Evolutionary conservation across 2,329 filamentous ascomycete species (phyloP).

Genomic region (Graphilbum fragrans): DNA sequence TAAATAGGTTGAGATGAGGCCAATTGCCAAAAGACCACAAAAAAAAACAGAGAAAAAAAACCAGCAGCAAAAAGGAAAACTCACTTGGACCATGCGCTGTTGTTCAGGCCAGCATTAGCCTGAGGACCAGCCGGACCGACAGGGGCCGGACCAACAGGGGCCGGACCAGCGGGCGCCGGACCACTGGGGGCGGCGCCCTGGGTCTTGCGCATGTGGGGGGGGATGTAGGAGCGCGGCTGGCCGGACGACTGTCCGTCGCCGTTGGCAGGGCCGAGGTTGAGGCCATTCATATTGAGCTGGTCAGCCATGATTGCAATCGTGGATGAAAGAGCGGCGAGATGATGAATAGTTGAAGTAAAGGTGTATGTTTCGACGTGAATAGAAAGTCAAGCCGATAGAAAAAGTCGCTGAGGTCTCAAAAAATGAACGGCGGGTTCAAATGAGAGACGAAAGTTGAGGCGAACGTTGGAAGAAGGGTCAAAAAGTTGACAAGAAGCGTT

Average conservation of each 20-base stretch:
- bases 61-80: slow-evolving; percentile 16
- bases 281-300: slow-evolving; percentile 70
- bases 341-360: too few species aligned
- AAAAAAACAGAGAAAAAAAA: not conserved
- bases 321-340: not conserved
- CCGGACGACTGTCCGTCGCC: slow-evolving; percentile 16
- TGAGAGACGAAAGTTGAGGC: slow-evolving; percentile 7
- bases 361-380: too few species aligned
- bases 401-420: slow-evolving; percentile 10
- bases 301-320: slow-evolving; percentile 55
- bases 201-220: slow-evolving; percentile 60
- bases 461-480: not conserved
- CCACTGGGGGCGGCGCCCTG: slow-evolving; percentile 13
- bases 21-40: slow-evolving; percentile 6
- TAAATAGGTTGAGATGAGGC: slow-evolving; percentile 1
- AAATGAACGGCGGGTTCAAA: slow-evolving; percentile 9
- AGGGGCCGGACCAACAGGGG: slow-evolving; percentile 1
- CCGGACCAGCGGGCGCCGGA: slow-evolving; percentile 2
- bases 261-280: slow-evolving; percentile 44
- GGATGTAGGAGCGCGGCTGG: slow-evolving; percentile 62
- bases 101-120: slow-evolving; percentile 39
- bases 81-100: slow-evolving; percentile 54
- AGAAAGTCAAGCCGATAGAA: too few species aligned
- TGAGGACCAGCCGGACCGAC: not conserved
- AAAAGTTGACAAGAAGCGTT: not conserved